These are phyloP conservation scores for Chaetothyriales sp. DNA, from an alignment of 2,329 filamentous ascomycete species.

Conservation along the genomic window DNA sequence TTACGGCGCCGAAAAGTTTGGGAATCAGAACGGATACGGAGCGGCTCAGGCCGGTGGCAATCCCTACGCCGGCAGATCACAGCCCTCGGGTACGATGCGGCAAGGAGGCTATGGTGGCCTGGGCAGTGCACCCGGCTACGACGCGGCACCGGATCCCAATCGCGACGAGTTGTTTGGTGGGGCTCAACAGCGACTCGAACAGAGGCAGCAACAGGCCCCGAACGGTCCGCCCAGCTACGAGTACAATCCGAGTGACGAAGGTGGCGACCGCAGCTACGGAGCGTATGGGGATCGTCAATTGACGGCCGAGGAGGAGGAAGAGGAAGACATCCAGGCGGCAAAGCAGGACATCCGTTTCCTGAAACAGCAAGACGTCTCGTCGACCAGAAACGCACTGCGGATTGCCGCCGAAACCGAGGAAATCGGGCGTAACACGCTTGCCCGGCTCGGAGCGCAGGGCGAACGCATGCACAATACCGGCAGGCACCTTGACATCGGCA, in stretches of 20 bases:
- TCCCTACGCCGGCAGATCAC: constrained; percentile 20
- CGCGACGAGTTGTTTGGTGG: constrained; percentile 47
- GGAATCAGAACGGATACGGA: constrained; percentile 38
- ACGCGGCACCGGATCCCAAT: constrained; percentile 39
- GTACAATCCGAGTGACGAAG: constrained; percentile 21
- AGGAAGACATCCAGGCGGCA: constrained; percentile 56
- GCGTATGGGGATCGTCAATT: constrained; percentile 58
- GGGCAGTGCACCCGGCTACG: constrained; percentile 36
- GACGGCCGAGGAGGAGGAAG: constrained; percentile 67
- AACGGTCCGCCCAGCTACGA: constrained; percentile 22
- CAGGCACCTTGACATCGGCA: constrained; percentile 64
- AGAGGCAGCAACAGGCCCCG: constrained; percentile 25
- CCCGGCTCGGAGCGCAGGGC: constrained; percentile 61
- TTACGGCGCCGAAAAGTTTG: constrained; percentile 30
- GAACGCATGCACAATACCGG: constrained; percentile 73
- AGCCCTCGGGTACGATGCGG: constrained; percentile 30
- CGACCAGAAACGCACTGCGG: constrained; percentile 54
- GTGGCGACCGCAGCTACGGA: constrained; percentile 29
- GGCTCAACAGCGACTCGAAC: constrained; percentile 37
- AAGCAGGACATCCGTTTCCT: constrained; percentile 62
- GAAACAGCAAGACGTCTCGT: constrained; percentile 64
- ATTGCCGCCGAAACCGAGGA: constrained; percentile 57
- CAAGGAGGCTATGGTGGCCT: constrained; percentile 44
- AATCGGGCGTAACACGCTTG: constrained; percentile 57
- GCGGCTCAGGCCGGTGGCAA: constrained; percentile 28